A percentile compares a stretch with the other conserved stretches of the same genome.
phyloP scores from a whole-genome alignment of 2,329 filamentous ascomycete genomes.

The Ophiosphaerella narmari region DNA sequence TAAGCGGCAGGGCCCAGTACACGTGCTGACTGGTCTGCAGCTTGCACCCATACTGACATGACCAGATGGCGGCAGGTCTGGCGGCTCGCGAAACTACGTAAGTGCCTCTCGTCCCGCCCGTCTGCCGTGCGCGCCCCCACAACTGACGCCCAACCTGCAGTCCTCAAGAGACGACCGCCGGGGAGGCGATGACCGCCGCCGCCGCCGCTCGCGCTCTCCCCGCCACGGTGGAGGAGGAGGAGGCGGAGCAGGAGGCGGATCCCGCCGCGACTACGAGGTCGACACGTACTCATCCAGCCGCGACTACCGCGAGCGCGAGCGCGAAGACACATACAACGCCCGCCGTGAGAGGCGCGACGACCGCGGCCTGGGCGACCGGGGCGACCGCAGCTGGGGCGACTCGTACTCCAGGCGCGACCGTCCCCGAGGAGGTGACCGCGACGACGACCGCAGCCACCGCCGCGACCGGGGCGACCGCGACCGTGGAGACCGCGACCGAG shows the following conservation, averaged over 20 bases:
- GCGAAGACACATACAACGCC: conserved; percentile 81
- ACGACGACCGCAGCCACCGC: conserved; percentile 41
- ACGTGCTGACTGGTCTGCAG: conserved; percentile 45
- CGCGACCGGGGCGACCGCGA: conserved; percentile 32
- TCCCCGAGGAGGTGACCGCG: conserved; percentile 37
- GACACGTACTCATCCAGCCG: conserved; percentile 93
- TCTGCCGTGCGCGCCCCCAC: conserved; percentile 1
- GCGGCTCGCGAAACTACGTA: conserved; percentile 47
- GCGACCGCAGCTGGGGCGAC: conserved; percentile 67
- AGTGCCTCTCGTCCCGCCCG: conserved; percentile 24
- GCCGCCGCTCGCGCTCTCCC: conserved; percentile 84
- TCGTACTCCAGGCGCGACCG: conserved; percentile 44
- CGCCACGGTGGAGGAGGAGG: conserved; percentile 57
- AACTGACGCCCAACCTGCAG: conserved; percentile 32
- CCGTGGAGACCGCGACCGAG: conserved; percentile 47
- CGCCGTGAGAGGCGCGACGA: conserved; percentile 62
- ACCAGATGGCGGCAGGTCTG: conserved; percentile 45
- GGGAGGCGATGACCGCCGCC: conserved; percentile 48
- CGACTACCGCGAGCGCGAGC: conserved; percentile 88
- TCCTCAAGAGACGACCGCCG: conserved; percentile 40
- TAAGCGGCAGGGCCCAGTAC: conserved; percentile 51
- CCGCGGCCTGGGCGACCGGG: conserved; percentile 53
- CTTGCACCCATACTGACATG: conserved; percentile 33
- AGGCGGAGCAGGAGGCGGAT: conserved; percentile 47
- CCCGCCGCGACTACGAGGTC: conserved; percentile 71